A percentile compares a stretch with the other conserved stretches of the same genome.
phyloP scores from a whole-genome alignment of 345 rosid genomes.

The Gossypioides kirkii region DNA sequence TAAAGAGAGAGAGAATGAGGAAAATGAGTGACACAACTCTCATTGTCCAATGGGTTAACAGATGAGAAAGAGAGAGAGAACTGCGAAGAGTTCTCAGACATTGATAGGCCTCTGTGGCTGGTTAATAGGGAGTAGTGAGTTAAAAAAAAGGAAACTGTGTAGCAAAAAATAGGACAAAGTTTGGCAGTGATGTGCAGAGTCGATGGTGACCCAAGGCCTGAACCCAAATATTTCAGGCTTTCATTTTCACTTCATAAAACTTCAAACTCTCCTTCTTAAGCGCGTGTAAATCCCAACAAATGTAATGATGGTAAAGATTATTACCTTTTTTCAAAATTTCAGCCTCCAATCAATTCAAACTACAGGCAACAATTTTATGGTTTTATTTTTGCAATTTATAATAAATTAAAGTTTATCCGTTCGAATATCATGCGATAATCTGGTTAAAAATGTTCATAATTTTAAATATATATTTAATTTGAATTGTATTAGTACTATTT shows the following conservation, averaged over 20 bases:
- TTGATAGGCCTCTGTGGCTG: background rate
- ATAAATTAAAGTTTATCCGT: too few relatives aligned
- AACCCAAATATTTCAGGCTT: background rate
- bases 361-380: too few relatives aligned
- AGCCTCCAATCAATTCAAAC: too few relatives aligned
- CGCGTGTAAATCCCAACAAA: constrained; percentile 1
- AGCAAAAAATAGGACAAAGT: constrained; percentile 34
- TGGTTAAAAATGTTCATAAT: too few relatives aligned
- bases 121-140: constrained; percentile 11
- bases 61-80: background rate
- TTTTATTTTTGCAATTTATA: too few relatives aligned
- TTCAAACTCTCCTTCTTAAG: background rate
- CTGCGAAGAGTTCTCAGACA: too few relatives aligned
- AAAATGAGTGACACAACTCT: too few relatives aligned
- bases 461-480: too few relatives aligned
- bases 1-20: constrained; percentile 18
- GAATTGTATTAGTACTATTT: too few relatives aligned
- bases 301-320: too few relatives aligned
- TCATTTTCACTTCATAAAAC: background rate
- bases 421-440: too few relatives aligned
- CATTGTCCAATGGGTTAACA: constrained; percentile 30
- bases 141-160: constrained; percentile 12
- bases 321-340: too few relatives aligned
- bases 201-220: constrained; percentile 29
- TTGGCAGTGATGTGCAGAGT: constrained; percentile 16